Evolutionary conservation across 179 eudicot genomes (phyloP), one percentile per base, ranked within the genome.

Genomic region (Silene noctiflora): DNA sequence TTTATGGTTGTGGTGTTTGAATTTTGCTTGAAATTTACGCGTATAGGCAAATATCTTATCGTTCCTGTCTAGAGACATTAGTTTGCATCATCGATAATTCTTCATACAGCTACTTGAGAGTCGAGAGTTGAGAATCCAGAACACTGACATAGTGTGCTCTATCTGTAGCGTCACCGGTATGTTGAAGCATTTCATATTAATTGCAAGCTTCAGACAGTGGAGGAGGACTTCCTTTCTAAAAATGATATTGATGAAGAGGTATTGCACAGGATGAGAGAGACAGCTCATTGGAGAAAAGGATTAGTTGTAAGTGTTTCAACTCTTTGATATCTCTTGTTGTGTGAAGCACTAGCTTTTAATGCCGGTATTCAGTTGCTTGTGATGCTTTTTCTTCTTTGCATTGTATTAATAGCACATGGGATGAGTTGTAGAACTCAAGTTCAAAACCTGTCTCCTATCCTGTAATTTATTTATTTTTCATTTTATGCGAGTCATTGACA

Each of bases 131-230:
- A 10, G 56, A 48, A 48, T 48, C 56, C 1, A 35, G 56, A n/a
- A 6, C 1, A 11, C 69, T 69, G 24, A 76, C 73, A 1, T 62
- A 21, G 17, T 48, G 33, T 31, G 20, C 62, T 71, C 5, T 2
- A 35, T 33, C 67, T 81, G 67, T 79, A 95, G 99, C 95, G 99
- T 25, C 88, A 93, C 73, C 86, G 96, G 21, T 93, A 91, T 78
- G 63, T 83, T 53, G 98, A 95, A 75, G 99, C 99, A 59, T 89
- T 91, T 81, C 91, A 91, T 75, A 86, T 89, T 81, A 90, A 95
- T 75, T 75, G 73, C 80, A 87, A 89, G 74, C 93, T 95, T 71
- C 83, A 81, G 77, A 76, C 48, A 10, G 69, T 87, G 77, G 99
- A 95, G 89, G 83, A 90, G 81, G 89, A 86, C 61, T 86, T 91